Evolutionary conservation across 441 rosid species (phyloP), one percentile per base, ranked within the genome.

Genomic region (Pelargonium fulgidum): DNA sequence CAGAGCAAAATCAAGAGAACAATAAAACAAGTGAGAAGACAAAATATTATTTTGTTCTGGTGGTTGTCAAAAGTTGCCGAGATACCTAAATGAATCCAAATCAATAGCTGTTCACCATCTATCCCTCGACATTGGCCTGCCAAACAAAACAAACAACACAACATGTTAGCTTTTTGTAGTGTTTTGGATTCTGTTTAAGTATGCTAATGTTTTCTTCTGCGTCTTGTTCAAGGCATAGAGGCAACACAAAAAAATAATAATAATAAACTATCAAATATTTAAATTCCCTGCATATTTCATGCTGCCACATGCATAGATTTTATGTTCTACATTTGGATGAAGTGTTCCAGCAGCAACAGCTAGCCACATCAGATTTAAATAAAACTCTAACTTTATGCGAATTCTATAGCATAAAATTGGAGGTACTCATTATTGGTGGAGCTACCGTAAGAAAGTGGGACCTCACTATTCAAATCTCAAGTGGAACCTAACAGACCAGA

Each of bases 121-220:
- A 45, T 78, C 87, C 82, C 88, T 71, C 58, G 90, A 68, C 66
- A 85, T 81, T 68, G 84, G 73, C 86, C 90, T 85, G 85, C 69
- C 42, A 63, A 10, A 61, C 14, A 26, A 41, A 33, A 33, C 39
- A 33, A 16, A 59, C 64, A 64, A 33, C 22, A 69, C 20, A 58
- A 45, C 20, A 58, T 54, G 22, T 11, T 68, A 70, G 62, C 45
- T 16, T 16, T 58, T 48, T 3, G 4, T 10, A 62, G 29, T 11
- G 50, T 29, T 26, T 13, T 36, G 5, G 24, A 22, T 7, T 29
- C 45, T 9, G 36, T 5, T 13, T 5, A 33, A 33, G 39, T 33
- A 33, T 33, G 7, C 39, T 33, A 33, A 4, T 33, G 39, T 33
- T 33, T 33, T 33, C 39, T 33, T 24, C 29, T 24, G 29, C 29